Percentiles rank a stretch among this genome's conserved stretches.
Evolutionary conservation across 2,329 filamentous ascomycete genomes (phyloP).

Genomic region (Aspergillus ustus): DNA sequence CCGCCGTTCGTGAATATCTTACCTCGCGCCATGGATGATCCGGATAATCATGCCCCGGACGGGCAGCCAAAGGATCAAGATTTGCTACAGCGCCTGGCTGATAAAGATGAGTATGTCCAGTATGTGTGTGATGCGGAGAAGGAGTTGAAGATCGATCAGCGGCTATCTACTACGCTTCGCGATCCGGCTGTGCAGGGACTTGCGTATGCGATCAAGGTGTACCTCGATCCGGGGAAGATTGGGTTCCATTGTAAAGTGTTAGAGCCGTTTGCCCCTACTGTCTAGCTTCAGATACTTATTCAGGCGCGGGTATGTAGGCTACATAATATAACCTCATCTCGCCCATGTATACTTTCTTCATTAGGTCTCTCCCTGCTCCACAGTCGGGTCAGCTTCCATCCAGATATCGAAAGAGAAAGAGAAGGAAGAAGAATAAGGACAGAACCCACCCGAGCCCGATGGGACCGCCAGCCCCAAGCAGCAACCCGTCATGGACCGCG

Average conservation of each 20-base stretch:
- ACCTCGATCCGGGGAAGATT: conserved; percentile 14
- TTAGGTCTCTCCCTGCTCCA: too few relatives aligned
- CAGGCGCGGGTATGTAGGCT: too few relatives aligned
- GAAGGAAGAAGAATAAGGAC: too few relatives aligned
- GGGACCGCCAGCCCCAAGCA: too few relatives aligned
- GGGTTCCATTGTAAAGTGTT: conserved; percentile 11
- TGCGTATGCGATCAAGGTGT: conserved; percentile 16
- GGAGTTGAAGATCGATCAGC: background rate
- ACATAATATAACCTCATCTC: too few relatives aligned
- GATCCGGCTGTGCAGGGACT: conserved; percentile 7
- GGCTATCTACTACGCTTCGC: conserved; percentile 3
- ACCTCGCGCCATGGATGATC: conserved; percentile 20
- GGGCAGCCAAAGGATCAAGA: conserved; percentile 6
- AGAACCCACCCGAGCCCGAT: too few relatives aligned
- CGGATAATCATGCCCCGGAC: conserved; percentile 15
- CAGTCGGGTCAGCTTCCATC: too few relatives aligned
- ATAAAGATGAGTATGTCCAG: background rate
- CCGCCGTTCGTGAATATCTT: conserved; percentile 18
- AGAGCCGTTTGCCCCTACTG: background rate
- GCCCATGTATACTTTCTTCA: too few relatives aligned
- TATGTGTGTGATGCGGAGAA: background rate
- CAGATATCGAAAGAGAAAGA: too few relatives aligned
- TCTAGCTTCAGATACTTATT: too few relatives aligned
- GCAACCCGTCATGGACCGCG: too few relatives aligned
- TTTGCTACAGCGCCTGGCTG: background rate